Percentiles rank a stretch among this genome's conserved stretches.
These are phyloP conservation scores for Arxiozyma heterogenica DNA, from an alignment of 1,139 yeast species.

Conservation along the genomic window DNA sequence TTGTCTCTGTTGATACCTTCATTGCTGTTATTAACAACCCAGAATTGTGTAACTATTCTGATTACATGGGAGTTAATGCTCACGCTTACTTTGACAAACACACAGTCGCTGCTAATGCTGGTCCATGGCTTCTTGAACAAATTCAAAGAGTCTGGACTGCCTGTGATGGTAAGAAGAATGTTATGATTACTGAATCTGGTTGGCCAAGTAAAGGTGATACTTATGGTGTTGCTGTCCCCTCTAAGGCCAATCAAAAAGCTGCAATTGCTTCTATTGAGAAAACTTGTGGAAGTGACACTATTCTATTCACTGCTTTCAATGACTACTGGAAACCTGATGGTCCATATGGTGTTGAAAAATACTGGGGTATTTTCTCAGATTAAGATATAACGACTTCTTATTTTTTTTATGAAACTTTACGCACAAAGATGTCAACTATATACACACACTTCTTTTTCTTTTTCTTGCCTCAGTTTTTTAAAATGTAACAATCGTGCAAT, in stretches of 20 bases:
- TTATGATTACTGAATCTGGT: slow-evolving; percentile 67
- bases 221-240: slow-evolving; percentile 61
- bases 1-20: slow-evolving; percentile 73
- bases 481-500: not conserved
- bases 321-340: slow-evolving; percentile 75
- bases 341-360: slow-evolving; percentile 54
- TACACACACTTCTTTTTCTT: not conserved
- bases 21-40: slow-evolving; percentile 66
- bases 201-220: slow-evolving; percentile 70
- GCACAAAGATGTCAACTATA: not conserved
- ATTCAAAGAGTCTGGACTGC: slow-evolving; percentile 56
- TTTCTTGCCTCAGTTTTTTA: not conserved
- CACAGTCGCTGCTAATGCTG: slow-evolving; percentile 56
- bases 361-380: slow-evolving; percentile 50
- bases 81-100: slow-evolving; percentile 76
- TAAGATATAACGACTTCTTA: not conserved
- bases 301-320: slow-evolving; percentile 64
- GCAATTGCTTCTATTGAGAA: slow-evolving; percentile 50
- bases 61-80: slow-evolving; percentile 72
- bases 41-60: slow-evolving; percentile 58
- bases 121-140: slow-evolving; percentile 60
- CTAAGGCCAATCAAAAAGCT: slow-evolving; percentile 47
- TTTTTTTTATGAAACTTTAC: not conserved
- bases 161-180: slow-evolving; percentile 51
- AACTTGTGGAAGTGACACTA: slow-evolving; percentile 46